Percentiles rank a stretch among this genome's conserved stretches.
These are phyloP conservation scores for Mesostigma viride DNA, from an alignment of 139 green algal genomes.

Conservation along the genomic window DNA sequence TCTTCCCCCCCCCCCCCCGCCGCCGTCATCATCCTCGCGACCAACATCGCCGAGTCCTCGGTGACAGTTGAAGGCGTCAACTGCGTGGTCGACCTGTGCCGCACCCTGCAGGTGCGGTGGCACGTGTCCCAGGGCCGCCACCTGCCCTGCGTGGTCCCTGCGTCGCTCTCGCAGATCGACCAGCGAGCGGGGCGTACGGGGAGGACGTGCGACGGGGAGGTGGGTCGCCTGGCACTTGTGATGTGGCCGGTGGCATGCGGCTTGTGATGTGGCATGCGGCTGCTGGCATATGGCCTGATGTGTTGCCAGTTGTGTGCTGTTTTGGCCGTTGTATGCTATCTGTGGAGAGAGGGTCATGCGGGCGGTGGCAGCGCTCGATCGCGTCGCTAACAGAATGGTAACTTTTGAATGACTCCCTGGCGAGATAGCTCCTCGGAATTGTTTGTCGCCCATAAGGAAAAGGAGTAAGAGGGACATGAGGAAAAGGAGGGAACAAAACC, in stretches of 20 bases:
- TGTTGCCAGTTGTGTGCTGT: no score
- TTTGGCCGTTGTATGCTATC: no score
- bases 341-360: no score
- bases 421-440: no score
- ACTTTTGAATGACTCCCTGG: no score
- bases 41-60: slow-evolving; percentile 59
- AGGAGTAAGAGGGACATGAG: no score
- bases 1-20: no score
- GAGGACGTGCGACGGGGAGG: slow-evolving; percentile 23
- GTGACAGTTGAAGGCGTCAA: slow-evolving; percentile 60
- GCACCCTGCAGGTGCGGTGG: slow-evolving; percentile 53
- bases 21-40: slow-evolving; percentile 57
- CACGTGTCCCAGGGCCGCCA: not conserved
- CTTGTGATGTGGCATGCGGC: slow-evolving; percentile 4
- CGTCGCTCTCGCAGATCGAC: slow-evolving; percentile 10
- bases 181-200: slow-evolving; percentile 30
- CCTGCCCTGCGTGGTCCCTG: not conserved
- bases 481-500: no score
- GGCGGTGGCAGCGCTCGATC: no score
- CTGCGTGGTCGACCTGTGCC: slow-evolving; percentile 53
- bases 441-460: no score
- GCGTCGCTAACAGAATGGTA: no score
- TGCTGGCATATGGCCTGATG: no score
- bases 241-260: not conserved
- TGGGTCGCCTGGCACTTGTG: slow-evolving; percentile 19